Evolutionary conservation across 2,329 filamentous ascomycete genomes (phyloP), one percentile per base, ranked within the genome.

Genomic region (Malbranchea zuffiana): DNA sequence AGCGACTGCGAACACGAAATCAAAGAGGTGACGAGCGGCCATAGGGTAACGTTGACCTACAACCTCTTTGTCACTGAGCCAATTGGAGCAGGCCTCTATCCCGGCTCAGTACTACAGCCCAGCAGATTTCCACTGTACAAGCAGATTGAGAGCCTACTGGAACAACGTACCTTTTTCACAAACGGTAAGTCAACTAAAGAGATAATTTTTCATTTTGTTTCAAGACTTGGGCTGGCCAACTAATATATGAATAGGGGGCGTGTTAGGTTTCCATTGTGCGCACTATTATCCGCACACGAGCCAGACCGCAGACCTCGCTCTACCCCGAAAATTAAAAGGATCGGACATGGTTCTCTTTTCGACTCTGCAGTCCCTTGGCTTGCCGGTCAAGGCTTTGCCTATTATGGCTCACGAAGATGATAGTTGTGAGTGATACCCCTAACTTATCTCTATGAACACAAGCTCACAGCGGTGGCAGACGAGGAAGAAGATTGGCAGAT

Each of bases 11-110:
- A 57, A 35, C 55, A 59, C 38, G 55, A 61, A 21, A 57, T 61
- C 1, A 46, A 64, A 0, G 60, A 66, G 10, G 63, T 78, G 4
- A 68, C 54, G 0, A 44, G 53, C 1, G 72, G 73, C 0, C 61
- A 77, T 39, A 66, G 71, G 0, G 43, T 78, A 11, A 77, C 70
- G 0, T 49, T 79, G 15, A 78, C 72, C 0, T 78, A 78, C 54
- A 77, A 77, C 40, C 55, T 79, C 1, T 74, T 63, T 3, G 52
- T 61, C 7, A 53, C 56, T 2, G 49, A 55, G 15, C 54, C 59
- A 3, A 48, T 54, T n/a, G 58, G 55, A 6, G 46, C 33, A 29
- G 44, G 27, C 21, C 34, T 49, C 30, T 37, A 37, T 21, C 32
- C 26, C 8, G 43, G 26, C 30, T 39, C 35, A 5, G 35, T 42